Conservation (phyloP, 2,329 filamentous ascomycete species). For the Tolypocladium pustulatum region DNA sequence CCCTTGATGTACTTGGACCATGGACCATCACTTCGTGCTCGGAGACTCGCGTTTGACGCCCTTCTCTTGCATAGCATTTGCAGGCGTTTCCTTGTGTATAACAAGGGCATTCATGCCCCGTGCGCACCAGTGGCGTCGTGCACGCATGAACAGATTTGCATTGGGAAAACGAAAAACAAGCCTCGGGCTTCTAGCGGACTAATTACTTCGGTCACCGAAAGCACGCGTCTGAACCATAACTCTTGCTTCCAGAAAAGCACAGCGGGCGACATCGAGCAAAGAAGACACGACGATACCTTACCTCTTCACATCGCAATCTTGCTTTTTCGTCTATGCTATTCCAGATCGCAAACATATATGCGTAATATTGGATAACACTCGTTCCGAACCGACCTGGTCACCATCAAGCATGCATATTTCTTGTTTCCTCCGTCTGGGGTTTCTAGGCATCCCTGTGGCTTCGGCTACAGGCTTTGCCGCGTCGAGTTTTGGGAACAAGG, state of each 20-base stretch:
- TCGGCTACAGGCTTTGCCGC: neutral
- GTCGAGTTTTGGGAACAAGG: neutral
- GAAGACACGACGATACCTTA: neutral
- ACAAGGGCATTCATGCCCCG: neutral
- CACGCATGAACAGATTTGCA: neutral
- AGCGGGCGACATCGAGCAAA: neutral
- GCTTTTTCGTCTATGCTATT: neutral
- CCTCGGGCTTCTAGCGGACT: neutral
- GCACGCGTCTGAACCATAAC: neutral
- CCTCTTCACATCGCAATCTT: neutral
- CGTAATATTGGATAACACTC: neutral
- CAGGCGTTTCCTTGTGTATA: neutral
- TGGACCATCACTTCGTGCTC: neutral
- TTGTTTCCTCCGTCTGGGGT: neutral
- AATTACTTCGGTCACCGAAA: neutral
- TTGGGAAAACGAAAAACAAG: neutral
- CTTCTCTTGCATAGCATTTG: neutral
- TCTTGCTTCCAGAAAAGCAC: neutral
- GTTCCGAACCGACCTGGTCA: neutral
- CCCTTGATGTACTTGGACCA: too few relatives aligned
- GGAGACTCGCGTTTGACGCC: neutral
- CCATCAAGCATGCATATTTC: neutral
- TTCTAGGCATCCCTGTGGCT: neutral
- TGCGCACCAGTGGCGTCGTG: neutral
- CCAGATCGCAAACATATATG: neutral